These are phyloP conservation scores for Ceratobasidium sp. DNA, from an alignment of 1,284 basidiomycete species.

Conservation along the genomic window DNA sequence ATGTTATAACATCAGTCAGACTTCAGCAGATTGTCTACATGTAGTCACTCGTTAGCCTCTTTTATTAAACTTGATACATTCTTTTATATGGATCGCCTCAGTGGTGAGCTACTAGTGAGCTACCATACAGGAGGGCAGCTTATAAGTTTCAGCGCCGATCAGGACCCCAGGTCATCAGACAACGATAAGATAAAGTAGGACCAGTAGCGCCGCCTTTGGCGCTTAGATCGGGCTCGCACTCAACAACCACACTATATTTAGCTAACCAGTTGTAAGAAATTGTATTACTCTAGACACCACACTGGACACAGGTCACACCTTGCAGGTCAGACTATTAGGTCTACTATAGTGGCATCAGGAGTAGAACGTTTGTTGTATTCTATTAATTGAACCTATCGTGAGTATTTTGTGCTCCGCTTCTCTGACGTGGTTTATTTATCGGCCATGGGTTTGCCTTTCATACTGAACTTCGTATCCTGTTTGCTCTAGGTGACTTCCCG, in stretches of 20 bases:
- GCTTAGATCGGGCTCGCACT: conserved; percentile 8
- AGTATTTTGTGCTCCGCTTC: conserved; percentile 1
- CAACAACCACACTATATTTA: conserved; percentile 17
- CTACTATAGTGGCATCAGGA: neutral
- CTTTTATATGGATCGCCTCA: too few species aligned
- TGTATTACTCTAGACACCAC: neutral
- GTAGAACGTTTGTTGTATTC: conserved; percentile 1
- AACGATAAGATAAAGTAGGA: conserved; percentile 14
- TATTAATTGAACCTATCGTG: neutral
- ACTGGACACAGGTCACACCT: neutral
- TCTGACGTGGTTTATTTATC: conserved; percentile 14
- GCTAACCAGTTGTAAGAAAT: neutral
- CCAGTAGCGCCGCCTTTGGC: too few species aligned
- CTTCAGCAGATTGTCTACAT: too few species aligned
- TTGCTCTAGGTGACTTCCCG: neutral
- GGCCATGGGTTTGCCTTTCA: neutral
- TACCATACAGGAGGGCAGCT: too few species aligned
- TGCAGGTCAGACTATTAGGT: neutral
- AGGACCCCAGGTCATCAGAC: too few species aligned
- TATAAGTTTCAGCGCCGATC: too few species aligned
- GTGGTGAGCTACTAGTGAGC: too few species aligned
- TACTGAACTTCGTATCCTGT: neutral
- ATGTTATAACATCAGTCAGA: neutral
- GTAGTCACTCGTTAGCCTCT: too few species aligned
- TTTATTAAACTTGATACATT: too few species aligned